These are phyloP conservation scores for Tarenaya hassleriana DNA, from an alignment of 345 rosid species.

Conservation along the genomic window DNA sequence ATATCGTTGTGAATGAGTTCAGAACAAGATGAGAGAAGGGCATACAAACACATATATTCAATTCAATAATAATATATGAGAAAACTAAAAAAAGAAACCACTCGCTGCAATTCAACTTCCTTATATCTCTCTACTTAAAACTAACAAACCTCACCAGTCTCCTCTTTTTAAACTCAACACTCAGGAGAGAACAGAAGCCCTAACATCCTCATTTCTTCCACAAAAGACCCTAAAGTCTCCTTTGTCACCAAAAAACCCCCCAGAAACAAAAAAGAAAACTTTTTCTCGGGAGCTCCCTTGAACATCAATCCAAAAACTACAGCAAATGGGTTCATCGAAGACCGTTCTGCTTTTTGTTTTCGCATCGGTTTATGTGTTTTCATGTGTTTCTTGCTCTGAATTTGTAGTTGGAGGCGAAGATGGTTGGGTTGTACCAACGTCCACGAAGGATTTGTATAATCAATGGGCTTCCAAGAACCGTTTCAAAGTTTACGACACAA, in stretches of 20 bases:
- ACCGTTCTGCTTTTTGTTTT: constrained; percentile 9
- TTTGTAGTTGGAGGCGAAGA: constrained; percentile 53
- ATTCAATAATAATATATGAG: too few relatives aligned
- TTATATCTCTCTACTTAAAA: constrained; percentile 3
- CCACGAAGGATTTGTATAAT: constrained; percentile 46
- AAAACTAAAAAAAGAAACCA: too few relatives aligned
- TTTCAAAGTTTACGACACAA: constrained; percentile 52
- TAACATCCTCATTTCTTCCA: background rate
- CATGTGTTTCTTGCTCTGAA: constrained; percentile 31
- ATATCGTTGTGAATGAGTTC: too few relatives aligned
- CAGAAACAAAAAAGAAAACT: background rate
- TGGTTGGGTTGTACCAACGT: constrained; percentile 64
- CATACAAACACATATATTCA: too few relatives aligned
- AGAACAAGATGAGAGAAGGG: too few relatives aligned
- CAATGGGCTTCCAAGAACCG: constrained; percentile 75
- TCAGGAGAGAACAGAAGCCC: background rate
- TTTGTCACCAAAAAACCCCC: too few relatives aligned
- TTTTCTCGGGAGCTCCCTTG: constrained; percentile 10
- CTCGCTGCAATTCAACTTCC: too few relatives aligned
- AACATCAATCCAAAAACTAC: constrained; percentile 20
- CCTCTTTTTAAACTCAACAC: constrained; percentile 27
- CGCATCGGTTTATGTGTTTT: constrained; percentile 14
- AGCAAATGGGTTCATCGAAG: constrained; percentile 21
- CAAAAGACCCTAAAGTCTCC: background rate
- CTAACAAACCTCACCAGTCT: too few relatives aligned